Evolutionary conservation across 1,284 basidiomycete genomes (phyloP), one percentile per base, ranked within the genome.

Genomic region (Fomitopsis palustris): DNA sequence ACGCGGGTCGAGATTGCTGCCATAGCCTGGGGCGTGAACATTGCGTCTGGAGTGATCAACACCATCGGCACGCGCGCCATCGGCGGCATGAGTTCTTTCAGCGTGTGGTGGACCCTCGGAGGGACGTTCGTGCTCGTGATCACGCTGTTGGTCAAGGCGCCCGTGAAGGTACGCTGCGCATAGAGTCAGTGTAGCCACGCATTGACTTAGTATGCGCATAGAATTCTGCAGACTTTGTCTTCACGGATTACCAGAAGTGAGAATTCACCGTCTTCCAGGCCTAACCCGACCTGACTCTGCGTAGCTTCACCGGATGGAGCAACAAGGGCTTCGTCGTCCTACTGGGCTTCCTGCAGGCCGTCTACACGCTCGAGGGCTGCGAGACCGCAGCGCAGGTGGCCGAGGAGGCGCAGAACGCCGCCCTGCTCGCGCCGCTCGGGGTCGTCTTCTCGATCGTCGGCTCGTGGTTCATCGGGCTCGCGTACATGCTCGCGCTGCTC

Each of bases 351-450:
- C 76, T 85, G 4, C 82, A 85, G 77, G 83, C 83, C 3, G 83
- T 86, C 5, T 86, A 85, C 65, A 84, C 84, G 0, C 76, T 85
- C 25, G 84, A 84, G 71, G 84, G 84, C 19, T 85, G 84, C 67
- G 84, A 85, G 67, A 85, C 84, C 5, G 83, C 83, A 38, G 84
- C 83, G 25, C 84, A 85, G 69, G 78, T 85, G 7, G 83, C 84
- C 4, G 84, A 85, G 69, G 83, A 86, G 69, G 83, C 83, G 27
- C 72, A 77, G 51, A 79, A 80, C 43, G 84, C 84, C 0, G 81
- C 83, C 58, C 61, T 82, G 53, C 79, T 85, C 23, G 82, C 84
- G 0, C 84, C 84, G 5, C 70, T 84, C 38, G 84, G 81, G 12
- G 79, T 85, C 39, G 80, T 84, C 29, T 78, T 77, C 37, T 80